Evolutionary conservation across 2,329 filamentous ascomycete genomes (phyloP).

Genomic region (Pestalotiopsis sp.): DNA sequence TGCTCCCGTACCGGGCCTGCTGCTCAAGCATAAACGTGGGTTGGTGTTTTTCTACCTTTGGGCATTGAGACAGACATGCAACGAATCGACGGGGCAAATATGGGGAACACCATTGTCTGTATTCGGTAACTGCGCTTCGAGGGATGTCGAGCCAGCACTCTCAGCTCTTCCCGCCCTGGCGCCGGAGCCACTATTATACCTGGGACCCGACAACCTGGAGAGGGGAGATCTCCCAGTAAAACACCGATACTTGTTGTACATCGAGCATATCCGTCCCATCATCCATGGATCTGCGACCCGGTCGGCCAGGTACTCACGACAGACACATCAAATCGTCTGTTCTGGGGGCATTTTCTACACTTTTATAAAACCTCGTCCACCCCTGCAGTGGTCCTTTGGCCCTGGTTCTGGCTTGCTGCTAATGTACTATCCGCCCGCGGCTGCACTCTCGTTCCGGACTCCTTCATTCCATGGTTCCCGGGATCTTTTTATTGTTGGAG

Average conservation of each 20-base stretch:
- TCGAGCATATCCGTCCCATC: not conserved
- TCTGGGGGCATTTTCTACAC: not conserved
- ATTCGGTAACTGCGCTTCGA: not conserved
- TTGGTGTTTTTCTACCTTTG: not conserved
- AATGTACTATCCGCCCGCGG: not conserved
- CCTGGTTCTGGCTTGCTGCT: not conserved
- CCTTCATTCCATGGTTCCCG: not conserved
- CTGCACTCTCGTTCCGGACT: not conserved
- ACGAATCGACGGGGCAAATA: not conserved
- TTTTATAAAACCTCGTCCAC: not conserved
- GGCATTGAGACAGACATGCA: not conserved
- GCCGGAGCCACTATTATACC: not conserved
- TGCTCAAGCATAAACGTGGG: not conserved
- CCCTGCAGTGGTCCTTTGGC: not conserved
- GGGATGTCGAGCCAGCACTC: not conserved
- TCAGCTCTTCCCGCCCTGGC: not conserved
- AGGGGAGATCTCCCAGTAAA: not conserved
- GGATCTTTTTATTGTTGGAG: not conserved
- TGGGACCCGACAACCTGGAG: not conserved
- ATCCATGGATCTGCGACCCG: not conserved
- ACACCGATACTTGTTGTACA: not conserved
- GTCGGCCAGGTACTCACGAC: not conserved
- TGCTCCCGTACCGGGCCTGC: not conserved
- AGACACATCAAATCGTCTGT: not conserved
- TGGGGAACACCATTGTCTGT: not conserved